Conservation (phyloP, 352 stramenopile genomes). For the Phytophthora uliginosa region DNA sequence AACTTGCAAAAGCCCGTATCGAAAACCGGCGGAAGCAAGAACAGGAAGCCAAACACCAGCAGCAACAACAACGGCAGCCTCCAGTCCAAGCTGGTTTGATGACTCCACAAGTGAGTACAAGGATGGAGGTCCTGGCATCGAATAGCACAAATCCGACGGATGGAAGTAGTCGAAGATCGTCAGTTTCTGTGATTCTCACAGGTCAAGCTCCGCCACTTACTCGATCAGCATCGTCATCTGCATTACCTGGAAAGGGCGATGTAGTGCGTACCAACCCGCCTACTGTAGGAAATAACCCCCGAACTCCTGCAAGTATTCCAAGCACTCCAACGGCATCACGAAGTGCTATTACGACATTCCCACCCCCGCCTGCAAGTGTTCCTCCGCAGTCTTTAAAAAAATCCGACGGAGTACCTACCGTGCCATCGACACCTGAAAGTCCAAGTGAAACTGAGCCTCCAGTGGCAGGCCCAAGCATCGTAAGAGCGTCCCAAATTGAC, state of each 20-base stretch:
- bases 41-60: constrained; percentile 52
- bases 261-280: background rate
- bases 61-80: constrained; percentile 19
- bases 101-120: background rate
- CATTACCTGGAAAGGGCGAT: constrained; percentile 16
- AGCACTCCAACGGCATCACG: background rate
- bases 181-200: constrained; percentile 12
- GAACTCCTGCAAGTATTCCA: constrained; percentile 9
- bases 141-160: background rate
- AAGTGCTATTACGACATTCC: background rate
- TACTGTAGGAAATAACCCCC: constrained; percentile 1
- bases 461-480: background rate
- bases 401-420: background rate
- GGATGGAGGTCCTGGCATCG: background rate
- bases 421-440: background rate
- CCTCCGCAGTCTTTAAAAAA: background rate
- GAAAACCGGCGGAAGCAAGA: constrained; percentile 72
- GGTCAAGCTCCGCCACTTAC: constrained; percentile 9
- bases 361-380: background rate
- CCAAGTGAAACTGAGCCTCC: background rate
- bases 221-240: constrained; percentile 45
- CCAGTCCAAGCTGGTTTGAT: background rate
- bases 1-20: constrained; percentile 76
- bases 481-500: background rate
- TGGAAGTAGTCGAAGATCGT: background rate